phyloP scores from a whole-genome alignment of 495 filamentous ascomycete species.

The Podospora fimiseda region DNA sequence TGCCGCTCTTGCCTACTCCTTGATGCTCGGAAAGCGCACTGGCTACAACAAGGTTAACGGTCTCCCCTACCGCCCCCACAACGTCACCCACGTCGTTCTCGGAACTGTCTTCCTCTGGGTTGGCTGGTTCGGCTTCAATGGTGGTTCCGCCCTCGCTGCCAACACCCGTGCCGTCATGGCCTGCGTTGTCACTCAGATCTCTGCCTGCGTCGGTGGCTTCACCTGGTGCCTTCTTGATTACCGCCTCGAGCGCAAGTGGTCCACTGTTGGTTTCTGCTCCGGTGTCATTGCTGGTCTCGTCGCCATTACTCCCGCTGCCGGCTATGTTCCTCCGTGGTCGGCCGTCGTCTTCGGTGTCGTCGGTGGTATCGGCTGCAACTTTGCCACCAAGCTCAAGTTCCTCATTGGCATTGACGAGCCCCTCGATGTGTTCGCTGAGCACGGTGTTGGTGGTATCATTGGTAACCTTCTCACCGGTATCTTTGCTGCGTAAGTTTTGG shows the following conservation, averaged over 20 bases:
- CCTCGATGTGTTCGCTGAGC: conserved; percentile 92
- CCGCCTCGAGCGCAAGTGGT: conserved; percentile 92
- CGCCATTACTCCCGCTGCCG: conserved; percentile 87
- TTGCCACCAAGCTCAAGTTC: conserved; percentile 96
- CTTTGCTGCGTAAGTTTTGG: conserved; percentile 65
- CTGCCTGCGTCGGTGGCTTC: conserved; percentile 80
- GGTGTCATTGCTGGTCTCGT: conserved; percentile 91
- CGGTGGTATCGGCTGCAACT: conserved; percentile 83
- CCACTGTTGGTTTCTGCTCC: conserved; percentile 94
- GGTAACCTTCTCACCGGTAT: conserved; percentile 88
- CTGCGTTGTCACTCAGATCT: conserved; percentile 63
- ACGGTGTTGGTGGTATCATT: conserved; percentile 80
- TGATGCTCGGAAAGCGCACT: conserved; percentile 85
- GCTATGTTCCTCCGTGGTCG: conserved; percentile 86
- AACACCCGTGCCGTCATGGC: conserved; percentile 84
- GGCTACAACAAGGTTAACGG: conserved; percentile 76
- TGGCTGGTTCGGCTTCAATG: conserved; percentile 99
- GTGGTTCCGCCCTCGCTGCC: conserved; percentile 80
- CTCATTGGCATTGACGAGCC: conserved; percentile 81
- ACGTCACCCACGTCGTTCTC: conserved; percentile 93
- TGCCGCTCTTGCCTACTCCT: conserved; percentile 82
- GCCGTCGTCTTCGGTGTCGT: conserved; percentile 85
- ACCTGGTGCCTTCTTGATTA: conserved; percentile 97
- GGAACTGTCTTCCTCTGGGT: conserved; percentile 99
- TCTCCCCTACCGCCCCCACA: conserved; percentile 94